A percentile compares a stretch with the other conserved stretches of the same genome.
These are phyloP conservation scores for Nicotiana sylvestris DNA, from an alignment of 257 asterid genomes.

Conservation along the genomic window DNA sequence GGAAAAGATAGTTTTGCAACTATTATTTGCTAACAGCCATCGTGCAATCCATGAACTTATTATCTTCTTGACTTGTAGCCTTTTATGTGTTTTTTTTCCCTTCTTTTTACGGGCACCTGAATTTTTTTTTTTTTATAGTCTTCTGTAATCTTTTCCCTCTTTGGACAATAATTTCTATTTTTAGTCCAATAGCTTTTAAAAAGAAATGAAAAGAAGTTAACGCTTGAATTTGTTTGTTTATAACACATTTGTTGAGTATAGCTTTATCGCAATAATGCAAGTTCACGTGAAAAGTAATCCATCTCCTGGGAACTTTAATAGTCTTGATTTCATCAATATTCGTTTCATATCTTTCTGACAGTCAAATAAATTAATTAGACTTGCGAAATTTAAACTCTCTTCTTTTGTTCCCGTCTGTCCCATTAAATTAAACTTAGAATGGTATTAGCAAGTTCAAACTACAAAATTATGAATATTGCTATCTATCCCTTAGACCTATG, in stretches of 20 bases:
- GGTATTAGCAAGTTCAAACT: neutral
- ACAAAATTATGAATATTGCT: no score
- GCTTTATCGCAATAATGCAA: neutral
- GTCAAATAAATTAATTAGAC: slow-evolving; percentile 16
- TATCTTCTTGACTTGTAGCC: neutral
- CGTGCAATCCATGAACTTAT: neutral
- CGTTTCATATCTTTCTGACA: neutral
- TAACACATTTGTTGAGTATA: neutral
- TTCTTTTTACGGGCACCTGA: neutral
- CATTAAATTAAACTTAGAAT: neutral
- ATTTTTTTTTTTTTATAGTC: no score
- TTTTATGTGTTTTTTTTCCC: neutral
- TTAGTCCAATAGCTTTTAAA: neutral
- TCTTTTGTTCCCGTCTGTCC: no score
- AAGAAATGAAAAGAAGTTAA: neutral
- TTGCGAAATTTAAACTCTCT: neutral
- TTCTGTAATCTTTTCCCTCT: neutral
- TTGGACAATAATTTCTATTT: neutral
- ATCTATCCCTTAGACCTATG: no score
- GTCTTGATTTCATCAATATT: neutral
- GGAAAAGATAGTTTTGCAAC: neutral
- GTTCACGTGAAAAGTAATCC: slow-evolving; percentile 7
- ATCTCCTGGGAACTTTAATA: slow-evolving; percentile 4
- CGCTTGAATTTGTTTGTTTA: neutral
- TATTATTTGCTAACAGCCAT: neutral